Percentiles rank a stretch among this genome's conserved stretches.
Conservation (phyloP, 2,329 filamentous ascomycete genomes). For the Cordyceps sp. region DNA sequence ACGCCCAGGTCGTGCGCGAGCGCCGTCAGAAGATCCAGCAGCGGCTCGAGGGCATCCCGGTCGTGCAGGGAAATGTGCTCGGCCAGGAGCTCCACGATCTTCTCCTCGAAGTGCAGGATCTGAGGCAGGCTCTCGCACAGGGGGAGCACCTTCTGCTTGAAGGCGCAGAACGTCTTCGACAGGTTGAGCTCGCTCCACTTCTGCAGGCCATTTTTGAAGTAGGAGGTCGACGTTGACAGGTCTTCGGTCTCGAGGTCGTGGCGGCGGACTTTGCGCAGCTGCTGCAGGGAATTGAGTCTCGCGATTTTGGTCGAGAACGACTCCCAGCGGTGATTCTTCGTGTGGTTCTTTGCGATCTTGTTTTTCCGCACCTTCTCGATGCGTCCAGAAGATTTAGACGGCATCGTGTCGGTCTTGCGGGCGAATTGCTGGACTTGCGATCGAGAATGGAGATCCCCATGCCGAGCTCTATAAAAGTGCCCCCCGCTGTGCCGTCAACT, state of each 20-base stretch:
- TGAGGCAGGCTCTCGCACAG: conserved; percentile 83
- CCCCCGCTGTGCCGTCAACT: conserved; percentile 14
- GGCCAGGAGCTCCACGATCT: conserved; percentile 64
- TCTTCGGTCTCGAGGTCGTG: conserved; percentile 71
- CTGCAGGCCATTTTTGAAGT: conserved; percentile 66
- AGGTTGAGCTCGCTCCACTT: conserved; percentile 90
- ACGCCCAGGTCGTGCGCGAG: conserved; percentile 87
- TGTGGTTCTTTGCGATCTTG: conserved; percentile 55
- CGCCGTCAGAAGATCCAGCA: conserved; percentile 76
- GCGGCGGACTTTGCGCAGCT: conserved; percentile 74
- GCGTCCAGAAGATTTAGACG: conserved; percentile 45
- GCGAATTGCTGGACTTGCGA: conserved; percentile 3
- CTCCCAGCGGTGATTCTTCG: conserved; percentile 79
- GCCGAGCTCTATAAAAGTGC: neutral
- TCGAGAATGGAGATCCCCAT: neutral
- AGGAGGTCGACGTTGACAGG: conserved; percentile 61
- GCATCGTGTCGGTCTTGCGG: conserved; percentile 31
- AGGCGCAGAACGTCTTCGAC: conserved; percentile 62
- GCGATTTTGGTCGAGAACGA: conserved; percentile 80
- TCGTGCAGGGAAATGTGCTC: conserved; percentile 65
- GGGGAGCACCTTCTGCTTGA: conserved; percentile 57
- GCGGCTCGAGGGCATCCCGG: conserved; percentile 64
- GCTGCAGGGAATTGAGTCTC: conserved; percentile 79
- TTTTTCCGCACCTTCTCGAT: conserved; percentile 54
- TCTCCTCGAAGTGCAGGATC: conserved; percentile 76